Percentiles rank a stretch among this genome's conserved stretches.
These are phyloP conservation scores for Oryza brachyantha DNA, from an alignment of 176 grass and related monocot genomes.

Conservation along the genomic window DNA sequence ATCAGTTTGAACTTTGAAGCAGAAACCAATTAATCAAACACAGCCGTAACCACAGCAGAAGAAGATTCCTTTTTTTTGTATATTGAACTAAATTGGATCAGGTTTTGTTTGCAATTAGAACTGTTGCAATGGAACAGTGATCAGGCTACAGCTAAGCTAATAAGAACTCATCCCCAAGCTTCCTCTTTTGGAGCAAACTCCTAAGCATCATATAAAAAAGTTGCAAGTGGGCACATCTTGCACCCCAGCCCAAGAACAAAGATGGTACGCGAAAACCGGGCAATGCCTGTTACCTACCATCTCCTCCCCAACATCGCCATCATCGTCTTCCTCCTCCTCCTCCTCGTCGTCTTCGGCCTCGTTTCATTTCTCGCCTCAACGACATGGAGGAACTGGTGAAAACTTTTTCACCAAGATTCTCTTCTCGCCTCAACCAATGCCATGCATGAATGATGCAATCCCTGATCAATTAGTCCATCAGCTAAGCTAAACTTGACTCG, in stretches of 20 bases:
- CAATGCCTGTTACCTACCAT: constrained; percentile 47
- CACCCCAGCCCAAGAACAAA: constrained; percentile 18
- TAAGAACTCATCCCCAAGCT: constrained; percentile 17
- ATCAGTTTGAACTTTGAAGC: background rate
- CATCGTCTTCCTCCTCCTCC: background rate
- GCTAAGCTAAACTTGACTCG: background rate
- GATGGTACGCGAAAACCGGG: constrained; percentile 43
- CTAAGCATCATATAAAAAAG: constrained; percentile 13
- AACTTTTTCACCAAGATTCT: background rate
- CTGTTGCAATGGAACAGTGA: background rate
- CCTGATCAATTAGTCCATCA: constrained; percentile 30
- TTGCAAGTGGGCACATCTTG: constrained; percentile 23
- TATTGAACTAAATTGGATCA: background rate
- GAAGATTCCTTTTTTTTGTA: background rate
- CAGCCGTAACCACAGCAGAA: background rate
- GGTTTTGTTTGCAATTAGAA: background rate
- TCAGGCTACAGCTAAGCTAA: constrained; percentile 19
- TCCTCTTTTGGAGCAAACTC: constrained; percentile 17
- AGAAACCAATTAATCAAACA: background rate
- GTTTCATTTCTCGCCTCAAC: background rate
- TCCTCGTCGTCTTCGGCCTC: background rate
- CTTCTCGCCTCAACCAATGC: background rate
- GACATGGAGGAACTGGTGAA: background rate
- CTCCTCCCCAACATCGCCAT: background rate
- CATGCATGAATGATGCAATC: constrained; percentile 13